Conservation (phyloP, 2,329 filamentous ascomycete species). For the Colletotrichum coccodes region DNA sequence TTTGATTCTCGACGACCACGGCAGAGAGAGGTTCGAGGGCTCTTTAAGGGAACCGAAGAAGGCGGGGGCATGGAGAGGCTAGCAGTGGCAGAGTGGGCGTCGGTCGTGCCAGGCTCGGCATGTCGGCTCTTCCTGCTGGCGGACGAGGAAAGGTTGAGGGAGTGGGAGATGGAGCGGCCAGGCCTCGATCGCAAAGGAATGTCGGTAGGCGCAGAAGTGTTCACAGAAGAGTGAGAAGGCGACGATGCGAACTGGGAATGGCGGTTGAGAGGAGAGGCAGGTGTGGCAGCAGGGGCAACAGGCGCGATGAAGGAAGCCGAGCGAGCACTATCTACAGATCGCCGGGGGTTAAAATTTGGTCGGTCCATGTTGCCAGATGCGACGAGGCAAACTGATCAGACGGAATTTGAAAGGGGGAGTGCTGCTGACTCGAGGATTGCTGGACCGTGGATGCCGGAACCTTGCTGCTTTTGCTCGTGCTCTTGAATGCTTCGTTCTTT, state of each 20-base stretch:
- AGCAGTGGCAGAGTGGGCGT: constrained; percentile 66
- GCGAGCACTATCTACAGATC: constrained; percentile 37
- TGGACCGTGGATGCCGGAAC: constrained; percentile 7
- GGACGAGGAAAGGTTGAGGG: constrained; percentile 57
- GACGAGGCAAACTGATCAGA: constrained; percentile 13
- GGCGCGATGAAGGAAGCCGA: constrained; percentile 24
- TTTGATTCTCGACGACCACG: constrained; percentile 55
- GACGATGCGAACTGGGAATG: neutral
- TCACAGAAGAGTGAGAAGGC: constrained; percentile 8
- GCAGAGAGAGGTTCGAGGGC: constrained; percentile 52
- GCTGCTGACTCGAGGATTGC: constrained; percentile 29
- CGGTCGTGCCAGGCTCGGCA: constrained; percentile 68
- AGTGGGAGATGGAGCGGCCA: constrained; percentile 41
- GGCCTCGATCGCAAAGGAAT: constrained; percentile 30
- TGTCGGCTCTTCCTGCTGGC: constrained; percentile 66
- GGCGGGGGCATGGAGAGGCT: constrained; percentile 74
- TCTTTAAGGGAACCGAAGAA: constrained; percentile 51
- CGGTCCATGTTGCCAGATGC: constrained; percentile 36
- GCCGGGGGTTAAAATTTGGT: constrained; percentile 37
- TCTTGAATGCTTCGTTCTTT: constrained; percentile 11
- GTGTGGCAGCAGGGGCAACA: constrained; percentile 7
- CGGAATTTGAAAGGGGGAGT: neutral
- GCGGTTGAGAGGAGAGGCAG: constrained; percentile 29
- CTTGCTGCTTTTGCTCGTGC: constrained; percentile 16
- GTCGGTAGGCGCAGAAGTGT: constrained; percentile 14